Evolutionary conservation across 2,329 filamentous ascomycete genomes (phyloP).

Genomic region (Fusarium globosum): DNA sequence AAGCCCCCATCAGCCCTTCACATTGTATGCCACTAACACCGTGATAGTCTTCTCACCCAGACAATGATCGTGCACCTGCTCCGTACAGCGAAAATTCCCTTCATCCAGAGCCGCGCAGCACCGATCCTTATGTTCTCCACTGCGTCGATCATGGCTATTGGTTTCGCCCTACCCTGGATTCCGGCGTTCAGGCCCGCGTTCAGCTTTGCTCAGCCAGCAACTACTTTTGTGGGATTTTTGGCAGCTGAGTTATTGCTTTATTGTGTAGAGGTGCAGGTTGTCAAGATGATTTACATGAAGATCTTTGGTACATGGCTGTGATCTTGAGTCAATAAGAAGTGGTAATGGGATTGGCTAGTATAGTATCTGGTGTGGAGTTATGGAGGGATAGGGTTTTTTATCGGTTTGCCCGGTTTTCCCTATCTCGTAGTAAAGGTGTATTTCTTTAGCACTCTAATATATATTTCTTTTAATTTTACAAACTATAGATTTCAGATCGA

Average conservation of each 20-base stretch:
- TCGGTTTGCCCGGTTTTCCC: neutral
- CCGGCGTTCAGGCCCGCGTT: neutral
- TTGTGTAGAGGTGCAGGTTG: neutral
- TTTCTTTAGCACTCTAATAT: no score
- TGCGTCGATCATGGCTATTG: neutral
- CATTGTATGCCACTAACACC: rapidly evolving
- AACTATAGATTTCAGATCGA: no score
- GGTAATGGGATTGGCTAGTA: no score
- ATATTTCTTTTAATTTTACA: no score
- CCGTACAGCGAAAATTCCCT: rapidly evolving
- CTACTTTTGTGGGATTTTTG: neutral
- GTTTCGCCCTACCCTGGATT: neutral
- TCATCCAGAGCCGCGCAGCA: neutral
- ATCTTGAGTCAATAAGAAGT: no score
- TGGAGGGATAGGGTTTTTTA: neutral
- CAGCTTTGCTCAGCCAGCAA: neutral
- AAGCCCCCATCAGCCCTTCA: no score
- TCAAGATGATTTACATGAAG: neutral
- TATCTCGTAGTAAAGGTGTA: neutral
- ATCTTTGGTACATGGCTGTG: neutral
- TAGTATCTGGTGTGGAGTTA: no score
- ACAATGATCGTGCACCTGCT: neutral
- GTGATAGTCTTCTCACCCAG: neutral
- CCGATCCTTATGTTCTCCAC: neutral
- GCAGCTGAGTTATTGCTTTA: neutral